Conservation (phyloP, 2,329 filamentous ascomycete species). For the Aspergillus floridensis region DNA sequence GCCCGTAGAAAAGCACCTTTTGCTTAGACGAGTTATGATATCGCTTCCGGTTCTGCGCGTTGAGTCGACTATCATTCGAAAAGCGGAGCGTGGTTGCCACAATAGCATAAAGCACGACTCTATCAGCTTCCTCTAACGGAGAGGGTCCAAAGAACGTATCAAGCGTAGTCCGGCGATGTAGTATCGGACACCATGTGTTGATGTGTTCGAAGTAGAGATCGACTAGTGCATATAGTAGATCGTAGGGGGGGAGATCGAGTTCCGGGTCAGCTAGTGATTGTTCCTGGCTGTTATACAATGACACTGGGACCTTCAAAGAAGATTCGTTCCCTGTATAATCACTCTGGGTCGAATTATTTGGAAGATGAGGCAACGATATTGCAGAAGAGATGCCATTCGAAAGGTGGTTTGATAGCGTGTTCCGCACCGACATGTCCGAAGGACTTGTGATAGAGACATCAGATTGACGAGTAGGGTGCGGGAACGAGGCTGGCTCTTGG, state of each 20-base stretch:
- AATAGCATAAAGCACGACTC: conserved; percentile 80
- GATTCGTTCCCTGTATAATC: conserved; percentile 48
- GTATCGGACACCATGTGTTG: conserved; percentile 82
- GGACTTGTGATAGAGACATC: conserved; percentile 42
- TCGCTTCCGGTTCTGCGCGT: conserved; percentile 66
- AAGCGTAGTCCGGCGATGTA: conserved; percentile 79
- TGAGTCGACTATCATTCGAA: conserved; percentile 72
- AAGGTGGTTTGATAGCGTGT: conserved; percentile 23
- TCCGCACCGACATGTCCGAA: conserved; percentile 33
- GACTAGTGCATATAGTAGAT: conserved; percentile 68
- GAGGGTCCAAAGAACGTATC: conserved; percentile 77
- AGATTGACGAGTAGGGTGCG: conserved; percentile 47
- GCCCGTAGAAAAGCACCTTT: conserved; percentile 79
- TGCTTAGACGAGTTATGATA: conserved; percentile 82
- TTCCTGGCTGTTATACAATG: conserved; percentile 51
- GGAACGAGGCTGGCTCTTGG: conserved; percentile 57
- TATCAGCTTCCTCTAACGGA: conserved; percentile 74
- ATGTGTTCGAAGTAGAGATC: conserved; percentile 78
- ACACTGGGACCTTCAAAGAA: conserved; percentile 59
- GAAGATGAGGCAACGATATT: conserved; percentile 23
- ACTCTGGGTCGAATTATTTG: conserved; percentile 21
- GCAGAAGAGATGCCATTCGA: conserved; percentile 23
- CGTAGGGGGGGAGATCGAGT: conserved; percentile 70
- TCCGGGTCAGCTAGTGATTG: conserved; percentile 52
- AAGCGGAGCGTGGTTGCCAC: conserved; percentile 85